Evolutionary conservation across 306 rosid species (phyloP).

Genomic region (Pachyrhizus erosus): DNA sequence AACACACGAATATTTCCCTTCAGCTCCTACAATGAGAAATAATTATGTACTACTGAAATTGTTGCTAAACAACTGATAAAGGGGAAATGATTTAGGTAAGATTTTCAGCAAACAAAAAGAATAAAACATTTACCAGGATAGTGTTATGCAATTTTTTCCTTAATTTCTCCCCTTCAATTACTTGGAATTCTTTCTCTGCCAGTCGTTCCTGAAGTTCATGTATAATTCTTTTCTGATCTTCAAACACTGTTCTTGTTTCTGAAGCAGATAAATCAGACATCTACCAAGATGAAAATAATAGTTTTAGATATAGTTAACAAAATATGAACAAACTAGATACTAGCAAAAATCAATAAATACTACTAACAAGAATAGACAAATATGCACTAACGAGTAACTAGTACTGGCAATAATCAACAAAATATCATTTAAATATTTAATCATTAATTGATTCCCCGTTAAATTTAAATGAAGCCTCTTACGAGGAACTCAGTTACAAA

Average conservation of each 20-base stretch:
- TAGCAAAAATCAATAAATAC: background rate
- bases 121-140: constrained; percentile 69
- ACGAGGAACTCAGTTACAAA: background rate
- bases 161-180: constrained; percentile 79
- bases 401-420: background rate
- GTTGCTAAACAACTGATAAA: background rate
- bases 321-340: background rate
- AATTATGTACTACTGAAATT: background rate
- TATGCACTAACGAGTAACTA: background rate
- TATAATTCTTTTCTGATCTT: constrained; percentile 61
- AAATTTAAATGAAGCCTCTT: background rate
- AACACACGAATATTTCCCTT: constrained; percentile 97
- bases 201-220: constrained; percentile 64
- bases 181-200: constrained; percentile 69
- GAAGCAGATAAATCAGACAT: constrained; percentile 70
- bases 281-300: constrained; percentile 46
- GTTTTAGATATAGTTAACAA: background rate
- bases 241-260: constrained; percentile 62
- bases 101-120: background rate
- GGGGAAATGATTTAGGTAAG: background rate
- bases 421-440: background rate
- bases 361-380: background rate
- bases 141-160: constrained; percentile 89
- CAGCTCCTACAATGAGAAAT: constrained; percentile 62
- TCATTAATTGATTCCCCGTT: background rate